Evolutionary conservation across 106 monocot species (phyloP).

Genomic region (Dendrobium chrysotoxum): DNA sequence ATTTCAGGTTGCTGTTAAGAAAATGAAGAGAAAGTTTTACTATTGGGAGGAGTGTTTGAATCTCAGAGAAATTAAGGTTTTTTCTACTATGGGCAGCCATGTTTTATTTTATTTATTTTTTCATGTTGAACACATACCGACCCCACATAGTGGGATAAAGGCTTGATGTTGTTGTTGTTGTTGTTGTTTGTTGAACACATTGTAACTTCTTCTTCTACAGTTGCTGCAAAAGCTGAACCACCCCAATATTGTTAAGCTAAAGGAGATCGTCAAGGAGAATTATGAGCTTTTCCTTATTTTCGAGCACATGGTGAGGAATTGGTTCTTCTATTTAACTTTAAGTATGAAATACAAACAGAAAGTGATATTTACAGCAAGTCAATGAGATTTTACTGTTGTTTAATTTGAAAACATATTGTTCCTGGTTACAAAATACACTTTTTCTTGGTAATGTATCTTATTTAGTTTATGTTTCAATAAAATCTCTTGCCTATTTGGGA

Average conservation of each 20-base stretch:
- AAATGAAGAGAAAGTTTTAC: constrained; percentile 82
- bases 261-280: constrained; percentile 62
- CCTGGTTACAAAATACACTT: not conserved
- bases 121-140: not conserved
- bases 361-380: not conserved
- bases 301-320: constrained; percentile 56
- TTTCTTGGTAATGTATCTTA: not conserved
- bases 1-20: constrained; percentile 84
- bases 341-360: not conserved
- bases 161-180: no score
- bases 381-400: not conserved
- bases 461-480: not conserved
- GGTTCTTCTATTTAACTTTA: not conserved
- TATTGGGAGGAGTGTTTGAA: constrained; percentile 72
- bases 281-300: constrained; percentile 74
- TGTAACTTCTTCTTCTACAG: constrained; percentile 26
- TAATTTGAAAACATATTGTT: not conserved
- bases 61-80: constrained; percentile 76
- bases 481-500: not conserved
- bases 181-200: not conserved
- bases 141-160: no score
- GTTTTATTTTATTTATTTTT: not conserved
- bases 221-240: constrained; percentile 58
- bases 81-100: not conserved
- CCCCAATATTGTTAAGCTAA: constrained; percentile 70